A percentile compares a stretch with the other conserved stretches of the same genome.
These are phyloP conservation scores for Daucus carota DNA, from an alignment of 129 eudicot species.

Conservation along the genomic window DNA sequence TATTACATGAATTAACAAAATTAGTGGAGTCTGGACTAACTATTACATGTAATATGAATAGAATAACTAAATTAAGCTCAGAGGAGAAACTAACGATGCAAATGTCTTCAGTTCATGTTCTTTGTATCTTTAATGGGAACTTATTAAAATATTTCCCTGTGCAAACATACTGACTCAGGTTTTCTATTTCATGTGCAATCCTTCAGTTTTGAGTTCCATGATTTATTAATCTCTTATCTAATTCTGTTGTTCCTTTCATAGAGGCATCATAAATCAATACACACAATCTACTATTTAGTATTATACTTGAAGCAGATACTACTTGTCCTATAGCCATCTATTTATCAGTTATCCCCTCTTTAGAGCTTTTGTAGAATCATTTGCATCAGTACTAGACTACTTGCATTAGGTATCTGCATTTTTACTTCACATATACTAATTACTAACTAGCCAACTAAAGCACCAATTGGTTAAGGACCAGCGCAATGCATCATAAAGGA, in stretches of 20 bases:
- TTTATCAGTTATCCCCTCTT: neutral
- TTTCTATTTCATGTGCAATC: neutral
- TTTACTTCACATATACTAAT: neutral
- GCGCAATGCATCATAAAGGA: neutral
- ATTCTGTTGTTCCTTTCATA: neutral
- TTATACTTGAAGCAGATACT: neutral
- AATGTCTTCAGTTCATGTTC: neutral
- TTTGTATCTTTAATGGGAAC: neutral
- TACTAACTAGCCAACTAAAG: neutral
- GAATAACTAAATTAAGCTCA: neutral
- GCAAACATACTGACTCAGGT: neutral
- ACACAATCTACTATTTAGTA: neutral
- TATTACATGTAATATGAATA: neutral
- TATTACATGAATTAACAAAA: neutral
- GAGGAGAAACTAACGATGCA: neutral
- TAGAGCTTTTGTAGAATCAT: neutral
- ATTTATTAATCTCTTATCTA: neutral
- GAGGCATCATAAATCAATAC: neutral
- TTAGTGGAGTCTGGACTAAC: neutral
- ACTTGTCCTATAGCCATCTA: neutral
- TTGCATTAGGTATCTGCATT: neutral
- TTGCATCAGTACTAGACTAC: neutral
- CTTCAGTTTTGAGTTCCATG: neutral
- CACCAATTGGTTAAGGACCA: neutral
- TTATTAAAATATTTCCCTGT: neutral